Base-by-base conservation (phyloP, 2,329 filamentous ascomycete species). In the Penicillium olsonii region DNA sequence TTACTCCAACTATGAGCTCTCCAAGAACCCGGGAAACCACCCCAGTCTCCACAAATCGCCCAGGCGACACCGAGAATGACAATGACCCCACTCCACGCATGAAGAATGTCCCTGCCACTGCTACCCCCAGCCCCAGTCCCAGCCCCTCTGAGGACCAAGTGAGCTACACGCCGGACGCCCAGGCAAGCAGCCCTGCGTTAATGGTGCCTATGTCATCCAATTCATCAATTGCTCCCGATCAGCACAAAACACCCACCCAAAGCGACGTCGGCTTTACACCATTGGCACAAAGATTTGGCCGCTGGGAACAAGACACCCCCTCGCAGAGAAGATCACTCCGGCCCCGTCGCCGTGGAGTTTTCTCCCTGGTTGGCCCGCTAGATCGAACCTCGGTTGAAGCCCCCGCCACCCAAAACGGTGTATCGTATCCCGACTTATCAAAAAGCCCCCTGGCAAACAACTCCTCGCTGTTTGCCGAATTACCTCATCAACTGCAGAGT, bases 241-340 rank as follows among this genome's bases (percentile, higher is more conserved):
- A 57, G 15, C 53, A 42, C 2, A 48, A 55, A 27, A 53, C 64
- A 24, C 37, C 51, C 18, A 47, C 53, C 38, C 60, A 53, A 34
- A 55, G 46, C 24, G 70, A 72, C 15, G 64, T 82, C 43, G 83
- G 84, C 2, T 86, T 88, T 54, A 87, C 84, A 1, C 83, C 84
- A 19, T 71, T 90, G 31, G 82, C 82, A 4, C 74, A 79, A 31
- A 80, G 85, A 59, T 71, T 89, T 4, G 78, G 74, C 50, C 76
- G 78, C 19, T 90, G 87, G 87, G 78, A 79, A 55, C 76, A 85
- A 1, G 75, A 75, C 19, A 87, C 82, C 55, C 83, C 84, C 2
- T 62, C 80, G 54, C 66, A 67, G 41, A 45, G 47, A 59, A 54
- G 59, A 64, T 60, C 53, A 45, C 59, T 37, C 18, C 59, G 56